phyloP scores from a whole-genome alignment of 2,329 filamentous ascomycete genomes.

The Talaromyces piceae region DNA sequence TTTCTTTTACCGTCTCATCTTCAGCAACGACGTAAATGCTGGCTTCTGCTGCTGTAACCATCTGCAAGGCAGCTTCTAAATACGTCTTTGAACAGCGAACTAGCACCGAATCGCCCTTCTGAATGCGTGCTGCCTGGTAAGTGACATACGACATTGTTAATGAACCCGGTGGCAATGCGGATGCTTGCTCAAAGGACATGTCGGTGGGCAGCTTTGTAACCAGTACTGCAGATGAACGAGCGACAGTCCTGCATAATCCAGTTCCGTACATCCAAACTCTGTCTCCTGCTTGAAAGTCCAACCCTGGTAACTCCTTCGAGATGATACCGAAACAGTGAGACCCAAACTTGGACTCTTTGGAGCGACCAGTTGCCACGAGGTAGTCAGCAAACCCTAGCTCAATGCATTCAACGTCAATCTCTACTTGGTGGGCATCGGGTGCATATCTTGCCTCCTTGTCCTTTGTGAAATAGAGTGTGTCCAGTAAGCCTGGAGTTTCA shows the following conservation, averaged over 20 bases:
- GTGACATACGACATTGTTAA: background rate
- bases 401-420: background rate
- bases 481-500: background rate
- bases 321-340: conserved; percentile 1
- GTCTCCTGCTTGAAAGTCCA: background rate
- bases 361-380: background rate
- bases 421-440: background rate
- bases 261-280: background rate
- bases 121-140: background rate
- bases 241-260: background rate
- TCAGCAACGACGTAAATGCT: conserved; percentile 13
- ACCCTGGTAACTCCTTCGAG: background rate
- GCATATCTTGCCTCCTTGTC: background rate
- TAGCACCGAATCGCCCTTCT: conserved; percentile 3
- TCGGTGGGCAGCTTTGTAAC: background rate
- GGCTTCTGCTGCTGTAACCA: conserved; percentile 11
- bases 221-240: background rate
- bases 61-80: conserved; percentile 13
- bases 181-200: background rate
- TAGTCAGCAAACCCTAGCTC: conserved; percentile 1
- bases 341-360: background rate
- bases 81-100: no score
- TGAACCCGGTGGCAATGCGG: background rate
- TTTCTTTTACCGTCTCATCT: conserved; percentile 9
- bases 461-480: background rate